A percentile compares a stretch with the other conserved stretches of the same genome.
These are phyloP conservation scores for Rubroboletus pulcherrimus DNA, from an alignment of 768 basidiomycete genomes.

Conservation along the genomic window DNA sequence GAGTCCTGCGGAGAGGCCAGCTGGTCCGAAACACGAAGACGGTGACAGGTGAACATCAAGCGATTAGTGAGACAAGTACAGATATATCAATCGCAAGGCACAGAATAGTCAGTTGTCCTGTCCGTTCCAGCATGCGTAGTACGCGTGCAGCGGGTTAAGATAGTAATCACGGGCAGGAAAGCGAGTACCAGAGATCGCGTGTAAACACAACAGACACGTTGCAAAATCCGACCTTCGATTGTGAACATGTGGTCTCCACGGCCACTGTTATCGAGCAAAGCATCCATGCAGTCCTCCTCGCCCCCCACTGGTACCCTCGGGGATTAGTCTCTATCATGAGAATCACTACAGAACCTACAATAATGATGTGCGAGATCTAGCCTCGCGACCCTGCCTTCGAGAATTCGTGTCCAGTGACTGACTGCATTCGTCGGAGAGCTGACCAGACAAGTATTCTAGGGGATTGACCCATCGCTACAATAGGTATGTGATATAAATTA, in stretches of 20 bases:
- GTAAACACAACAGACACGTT: constrained; percentile 20
- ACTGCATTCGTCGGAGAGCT: not conserved
- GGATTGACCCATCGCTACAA: constrained; percentile 10
- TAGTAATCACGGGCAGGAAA: constrained; percentile 4
- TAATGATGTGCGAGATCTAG: not conserved
- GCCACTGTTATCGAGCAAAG: not conserved
- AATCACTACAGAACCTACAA: not conserved
- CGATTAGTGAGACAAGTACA: constrained; percentile 14
- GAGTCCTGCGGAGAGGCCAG: constrained; percentile 18
- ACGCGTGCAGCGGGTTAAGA: constrained; percentile 21
- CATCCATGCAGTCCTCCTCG: not conserved
- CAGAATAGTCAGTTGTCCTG: constrained; percentile 9
- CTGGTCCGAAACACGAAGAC: constrained; percentile 26
- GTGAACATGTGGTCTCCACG: constrained; percentile 12
- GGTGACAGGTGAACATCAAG: constrained; percentile 13
- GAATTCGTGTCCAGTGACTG: no score
- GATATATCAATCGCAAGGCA: constrained; percentile 23
- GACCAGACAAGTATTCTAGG: not conserved
- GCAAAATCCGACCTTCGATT: constrained; percentile 17
- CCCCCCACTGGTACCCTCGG: constrained; percentile 1
- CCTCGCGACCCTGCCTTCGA: not conserved
- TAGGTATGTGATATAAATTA: constrained; percentile 13
- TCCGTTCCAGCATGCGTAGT: constrained; percentile 23
- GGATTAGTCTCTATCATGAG: constrained; percentile 1
- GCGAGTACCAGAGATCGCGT: constrained; percentile 6